Evolutionary conservation across 768 basidiomycete species (phyloP), one percentile per base, ranked within the genome.

Genomic region (Myochromella boudieri): DNA sequence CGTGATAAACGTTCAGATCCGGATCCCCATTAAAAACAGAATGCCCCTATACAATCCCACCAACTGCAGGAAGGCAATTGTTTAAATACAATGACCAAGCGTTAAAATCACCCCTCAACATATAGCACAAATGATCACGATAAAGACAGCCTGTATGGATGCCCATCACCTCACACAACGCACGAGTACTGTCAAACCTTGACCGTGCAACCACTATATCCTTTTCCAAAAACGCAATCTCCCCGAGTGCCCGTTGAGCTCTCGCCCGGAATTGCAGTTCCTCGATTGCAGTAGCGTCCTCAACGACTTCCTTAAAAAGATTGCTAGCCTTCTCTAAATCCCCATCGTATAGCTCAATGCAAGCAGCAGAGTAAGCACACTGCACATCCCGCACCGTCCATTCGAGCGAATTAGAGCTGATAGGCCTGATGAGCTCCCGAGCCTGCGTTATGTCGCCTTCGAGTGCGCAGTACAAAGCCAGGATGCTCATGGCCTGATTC

Each of bases 41-140:
- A n/a, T n/a, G n/a, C n/a, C n/a, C n/a, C n/a, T n/a, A n/a, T n/a
- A n/a, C n/a, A n/a, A n/a, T n/a, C n/a, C n/a, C n/a, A n/a, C n/a
- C n/a, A n/a, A n/a, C n/a, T n/a, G n/a, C n/a, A n/a, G n/a, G n/a
- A n/a, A n/a, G n/a, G n/a, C n/a, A n/a, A n/a, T n/a, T n/a, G n/a
- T n/a, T n/a, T n/a, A n/a, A n/a, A 37, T 32, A 39, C 5, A 47
- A 26, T 12, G n/a, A 29, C 46, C 46, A 41, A 12, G 42, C 51
- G 9, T 52, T 17, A 15, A 44, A 41, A 15, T 20, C 41, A 14
- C 42, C 38, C n/a, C 12, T 14, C 24, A 28, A 34, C n/a, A 25
- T 17, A 24, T 22, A 44, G n/a, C 36, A 48, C 3, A 25, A 17
- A 25, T 26, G 20, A 36, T 48, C 20, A 3, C 14, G 15, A 32